Conservation (phyloP, 805 yeast genomes). For the Maudiozyma bulderi region DNA sequence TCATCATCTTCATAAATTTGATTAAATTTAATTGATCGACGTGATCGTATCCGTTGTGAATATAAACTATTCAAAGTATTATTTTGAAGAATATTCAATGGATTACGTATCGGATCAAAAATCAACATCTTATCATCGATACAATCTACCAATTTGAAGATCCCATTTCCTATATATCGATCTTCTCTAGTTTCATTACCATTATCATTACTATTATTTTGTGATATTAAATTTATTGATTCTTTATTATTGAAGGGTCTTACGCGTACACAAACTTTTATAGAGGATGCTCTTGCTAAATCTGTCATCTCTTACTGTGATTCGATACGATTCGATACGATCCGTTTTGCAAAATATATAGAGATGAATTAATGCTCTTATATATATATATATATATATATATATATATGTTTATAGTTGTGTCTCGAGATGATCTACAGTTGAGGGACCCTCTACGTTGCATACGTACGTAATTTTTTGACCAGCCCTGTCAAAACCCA, state of each 20-base stretch:
- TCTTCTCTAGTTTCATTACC: background rate
- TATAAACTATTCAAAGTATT: conserved; percentile 22
- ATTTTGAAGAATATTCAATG: conserved; percentile 31
- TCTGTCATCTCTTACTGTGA: no score
- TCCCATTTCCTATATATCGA: conserved; percentile 31
- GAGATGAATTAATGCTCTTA: no score
- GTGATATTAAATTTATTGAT: conserved; percentile 35
- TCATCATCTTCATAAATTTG: background rate
- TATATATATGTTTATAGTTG: background rate
- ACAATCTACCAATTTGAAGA: conserved; percentile 64
- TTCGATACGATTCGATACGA: no score
- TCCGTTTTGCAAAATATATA: no score
- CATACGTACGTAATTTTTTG: no score
- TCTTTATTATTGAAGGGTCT: conserved; percentile 70
- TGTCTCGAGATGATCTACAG: no score
- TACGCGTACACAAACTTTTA: conserved; percentile 70
- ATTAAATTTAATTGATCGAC: background rate
- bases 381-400: background rate
- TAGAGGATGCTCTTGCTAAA: conserved; percentile 42
- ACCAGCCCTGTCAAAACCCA: no score
- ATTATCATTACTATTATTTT: background rate
- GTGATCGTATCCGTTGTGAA: conserved; percentile 10
- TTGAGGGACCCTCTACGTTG: no score
- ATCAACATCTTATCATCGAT: conserved; percentile 80
- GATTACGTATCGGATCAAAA: conserved; percentile 74